These are phyloP conservation scores for Elongisporangium anandrum DNA, from an alignment of 352 stramenopile species.

Conservation along the genomic window DNA sequence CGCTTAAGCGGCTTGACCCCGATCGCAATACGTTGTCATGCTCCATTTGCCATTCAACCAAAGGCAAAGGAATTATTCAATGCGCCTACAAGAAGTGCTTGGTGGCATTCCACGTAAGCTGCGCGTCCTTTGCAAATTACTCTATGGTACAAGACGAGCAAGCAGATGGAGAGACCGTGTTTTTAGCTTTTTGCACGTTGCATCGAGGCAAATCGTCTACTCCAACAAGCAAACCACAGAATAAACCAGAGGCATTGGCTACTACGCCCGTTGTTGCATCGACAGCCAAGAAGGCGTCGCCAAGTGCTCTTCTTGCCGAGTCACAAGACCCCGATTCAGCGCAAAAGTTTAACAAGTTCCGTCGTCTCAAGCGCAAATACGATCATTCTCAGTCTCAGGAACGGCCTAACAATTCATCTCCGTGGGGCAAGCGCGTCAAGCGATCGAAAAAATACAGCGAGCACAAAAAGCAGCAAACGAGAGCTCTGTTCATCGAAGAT, in stretches of 20 bases:
- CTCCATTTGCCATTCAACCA: conserved; percentile 60
- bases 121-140: conserved; percentile 54
- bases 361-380: conserved; percentile 69
- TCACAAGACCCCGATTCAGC: conserved; percentile 33
- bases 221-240: conserved; percentile 1
- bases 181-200: conserved; percentile 63
- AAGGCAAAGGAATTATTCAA: conserved; percentile 64
- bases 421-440: conserved; percentile 58
- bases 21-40: conserved; percentile 66
- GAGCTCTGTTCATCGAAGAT: conserved; percentile 64
- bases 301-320: conserved; percentile 47
- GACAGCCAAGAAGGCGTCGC: conserved; percentile 19
- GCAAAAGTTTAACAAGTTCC: conserved; percentile 64
- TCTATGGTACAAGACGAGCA: conserved; percentile 51
- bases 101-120: conserved; percentile 78
- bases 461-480: conserved; percentile 23
- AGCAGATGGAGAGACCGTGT: conserved; percentile 40
- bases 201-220: conserved; percentile 33
- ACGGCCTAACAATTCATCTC: conserved; percentile 23
- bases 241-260: not conserved
- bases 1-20: conserved; percentile 40
- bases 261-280: conserved; percentile 4
- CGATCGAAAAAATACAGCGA: conserved; percentile 39
- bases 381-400: conserved; percentile 36
- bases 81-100: conserved; percentile 73